Conservation (phyloP, 495 filamentous ascomycete species). For the Clavariopsis aquatica region DNA sequence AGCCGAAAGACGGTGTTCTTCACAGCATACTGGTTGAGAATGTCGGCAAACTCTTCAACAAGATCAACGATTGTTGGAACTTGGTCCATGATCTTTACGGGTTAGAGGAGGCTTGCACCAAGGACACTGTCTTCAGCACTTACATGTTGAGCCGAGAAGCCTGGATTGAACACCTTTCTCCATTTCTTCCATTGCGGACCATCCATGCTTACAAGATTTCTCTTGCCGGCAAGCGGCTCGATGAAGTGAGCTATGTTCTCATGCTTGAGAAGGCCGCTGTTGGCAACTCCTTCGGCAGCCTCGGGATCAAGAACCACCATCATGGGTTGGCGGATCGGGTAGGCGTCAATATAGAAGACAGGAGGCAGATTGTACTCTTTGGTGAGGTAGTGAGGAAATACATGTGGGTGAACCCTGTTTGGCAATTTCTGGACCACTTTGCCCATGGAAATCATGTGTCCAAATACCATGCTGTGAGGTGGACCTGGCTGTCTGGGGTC, state of each 20-base stretch:
- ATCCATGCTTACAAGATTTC: constrained; percentile 14
- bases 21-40: constrained; percentile 37
- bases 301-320: constrained; percentile 48
- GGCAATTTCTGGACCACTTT: constrained; percentile 28
- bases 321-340: constrained; percentile 43
- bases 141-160: constrained; percentile 41
- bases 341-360: constrained; percentile 46
- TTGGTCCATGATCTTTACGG: constrained; percentile 41
- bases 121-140: constrained; percentile 34
- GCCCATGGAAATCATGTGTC: constrained; percentile 36
- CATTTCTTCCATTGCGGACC: constrained; percentile 44
- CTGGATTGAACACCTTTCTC: constrained; percentile 43
- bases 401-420: constrained; percentile 35
- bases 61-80: constrained; percentile 45
- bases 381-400: constrained; percentile 28
- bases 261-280: constrained; percentile 6
- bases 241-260: background rate
- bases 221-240: background rate
- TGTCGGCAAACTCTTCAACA: constrained; percentile 36
- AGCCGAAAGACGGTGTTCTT: constrained; percentile 41
- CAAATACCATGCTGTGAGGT: constrained; percentile 36
- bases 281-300: constrained; percentile 19
- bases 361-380: constrained; percentile 39
- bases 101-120: background rate
- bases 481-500: constrained; percentile 29